These are phyloP conservation scores for Fremontodendron californicum DNA, from an alignment of 345 rosid genomes.

Conservation along the genomic window DNA sequence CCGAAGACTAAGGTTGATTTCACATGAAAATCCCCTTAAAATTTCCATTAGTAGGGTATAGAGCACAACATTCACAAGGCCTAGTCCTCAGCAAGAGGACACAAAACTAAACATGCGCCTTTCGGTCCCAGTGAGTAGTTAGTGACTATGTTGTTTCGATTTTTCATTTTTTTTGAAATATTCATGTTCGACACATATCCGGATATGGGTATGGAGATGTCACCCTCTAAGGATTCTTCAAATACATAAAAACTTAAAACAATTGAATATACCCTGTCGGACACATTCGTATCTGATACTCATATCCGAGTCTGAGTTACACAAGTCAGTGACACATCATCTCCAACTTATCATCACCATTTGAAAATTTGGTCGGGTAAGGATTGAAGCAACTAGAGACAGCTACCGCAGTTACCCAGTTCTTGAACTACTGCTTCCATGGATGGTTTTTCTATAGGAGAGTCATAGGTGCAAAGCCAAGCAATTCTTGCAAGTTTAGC, in stretches of 20 bases:
- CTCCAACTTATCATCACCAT: constrained; percentile 3
- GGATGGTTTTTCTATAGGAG: constrained; percentile 65
- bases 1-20: neutral
- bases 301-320: too few relatives aligned
- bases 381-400: constrained; percentile 34
- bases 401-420: constrained; percentile 70
- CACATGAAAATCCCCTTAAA: constrained; percentile 11
- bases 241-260: too few relatives aligned
- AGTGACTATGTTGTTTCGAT: too few relatives aligned
- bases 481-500: constrained; percentile 64
- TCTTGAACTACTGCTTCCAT: constrained; percentile 65
- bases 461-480: constrained; percentile 70
- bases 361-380: constrained; percentile 15
- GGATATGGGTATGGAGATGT: too few relatives aligned
- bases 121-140: constrained; percentile 16
- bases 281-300: too few relatives aligned
- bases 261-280: too few relatives aligned
- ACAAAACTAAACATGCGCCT: neutral
- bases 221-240: too few relatives aligned
- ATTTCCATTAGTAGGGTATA: neutral
- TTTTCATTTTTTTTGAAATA: too few relatives aligned
- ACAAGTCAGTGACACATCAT: constrained; percentile 13
- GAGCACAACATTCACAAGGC: constrained; percentile 6
- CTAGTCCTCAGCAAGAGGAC: constrained; percentile 29
- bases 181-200: too few relatives aligned